Conservation (phyloP, 1,284 basidiomycete genomes). For the Ceratobasidium sp. region DNA sequence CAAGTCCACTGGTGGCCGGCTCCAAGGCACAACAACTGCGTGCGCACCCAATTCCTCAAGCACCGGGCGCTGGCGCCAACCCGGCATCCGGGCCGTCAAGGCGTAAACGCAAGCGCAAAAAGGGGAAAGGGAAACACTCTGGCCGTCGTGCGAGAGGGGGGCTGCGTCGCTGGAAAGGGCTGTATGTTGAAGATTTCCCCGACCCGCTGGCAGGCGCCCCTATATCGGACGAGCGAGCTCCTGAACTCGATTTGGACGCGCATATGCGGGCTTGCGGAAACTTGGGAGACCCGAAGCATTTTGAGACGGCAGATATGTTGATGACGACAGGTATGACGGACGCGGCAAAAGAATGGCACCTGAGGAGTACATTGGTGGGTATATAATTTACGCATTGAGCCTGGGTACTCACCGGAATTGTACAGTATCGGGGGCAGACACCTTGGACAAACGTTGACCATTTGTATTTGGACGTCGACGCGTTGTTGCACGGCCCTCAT, state of each 20-base stretch:
- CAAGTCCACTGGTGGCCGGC: too few species aligned
- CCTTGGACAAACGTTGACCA: background rate
- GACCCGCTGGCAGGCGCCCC: too few species aligned
- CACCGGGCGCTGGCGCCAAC: too few species aligned
- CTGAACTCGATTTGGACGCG: background rate
- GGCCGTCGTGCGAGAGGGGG: too few species aligned
- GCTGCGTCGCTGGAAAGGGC: background rate
- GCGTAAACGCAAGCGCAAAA: too few species aligned
- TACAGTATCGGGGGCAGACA: background rate
- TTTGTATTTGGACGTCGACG: background rate
- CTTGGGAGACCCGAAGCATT: background rate
- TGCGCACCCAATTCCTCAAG: too few species aligned
- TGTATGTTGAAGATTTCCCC: conserved; percentile 8
- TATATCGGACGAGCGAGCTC: background rate
- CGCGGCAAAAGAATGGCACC: conserved; percentile 7
- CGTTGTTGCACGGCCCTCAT: background rate
- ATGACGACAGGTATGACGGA: conserved; percentile 16
- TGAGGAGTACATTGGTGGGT: conserved; percentile 8
- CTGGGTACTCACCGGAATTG: background rate
- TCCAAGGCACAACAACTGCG: too few species aligned
- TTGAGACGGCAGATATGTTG: conserved; percentile 15
- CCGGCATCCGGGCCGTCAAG: too few species aligned
- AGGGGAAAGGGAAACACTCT: too few species aligned
- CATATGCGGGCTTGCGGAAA: background rate
- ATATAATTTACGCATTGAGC: background rate